phyloP scores from a whole-genome alignment of 1,284 basidiomycete species.

The Trichosporon asahii region DNA sequence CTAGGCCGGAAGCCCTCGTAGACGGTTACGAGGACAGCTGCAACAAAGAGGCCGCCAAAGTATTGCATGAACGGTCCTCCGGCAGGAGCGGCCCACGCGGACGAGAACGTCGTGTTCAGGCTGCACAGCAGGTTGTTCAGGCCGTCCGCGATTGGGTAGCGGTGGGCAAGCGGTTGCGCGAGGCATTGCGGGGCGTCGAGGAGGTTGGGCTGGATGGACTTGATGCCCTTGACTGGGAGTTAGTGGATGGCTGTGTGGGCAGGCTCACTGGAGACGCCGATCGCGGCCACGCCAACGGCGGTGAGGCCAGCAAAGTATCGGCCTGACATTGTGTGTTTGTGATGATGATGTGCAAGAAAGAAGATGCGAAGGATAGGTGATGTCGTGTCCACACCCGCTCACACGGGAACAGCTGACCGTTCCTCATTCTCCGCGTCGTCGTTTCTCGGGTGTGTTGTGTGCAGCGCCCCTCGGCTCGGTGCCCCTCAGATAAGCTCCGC shows the following conservation, averaged over 20 bases:
- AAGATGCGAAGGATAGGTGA: background rate
- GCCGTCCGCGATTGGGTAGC: conserved; percentile 1
- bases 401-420: background rate
- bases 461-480: background rate
- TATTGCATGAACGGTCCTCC: background rate
- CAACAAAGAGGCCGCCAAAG: conserved; percentile 13
- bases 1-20: conserved; percentile 23
- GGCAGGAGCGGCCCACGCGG: background rate
- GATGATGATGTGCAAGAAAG: background rate
- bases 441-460: background rate
- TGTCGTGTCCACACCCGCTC: no score
- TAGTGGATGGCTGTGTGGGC: background rate
- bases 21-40: conserved; percentile 15
- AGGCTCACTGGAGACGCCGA: background rate
- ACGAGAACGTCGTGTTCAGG: conserved; percentile 16
- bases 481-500: background rate
- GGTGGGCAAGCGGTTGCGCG: conserved; percentile 11
- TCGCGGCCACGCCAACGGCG: conserved; percentile 11
- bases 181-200: conserved; percentile 14
- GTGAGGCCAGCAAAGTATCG: conserved; percentile 10
- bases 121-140: conserved; percentile 17
- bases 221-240: background rate
- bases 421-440: no score
- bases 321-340: background rate
- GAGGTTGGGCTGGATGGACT: background rate